Base-by-base conservation (phyloP, 2,329 filamentous ascomycete genomes). In the Fusarium sulawesiense region DNA sequence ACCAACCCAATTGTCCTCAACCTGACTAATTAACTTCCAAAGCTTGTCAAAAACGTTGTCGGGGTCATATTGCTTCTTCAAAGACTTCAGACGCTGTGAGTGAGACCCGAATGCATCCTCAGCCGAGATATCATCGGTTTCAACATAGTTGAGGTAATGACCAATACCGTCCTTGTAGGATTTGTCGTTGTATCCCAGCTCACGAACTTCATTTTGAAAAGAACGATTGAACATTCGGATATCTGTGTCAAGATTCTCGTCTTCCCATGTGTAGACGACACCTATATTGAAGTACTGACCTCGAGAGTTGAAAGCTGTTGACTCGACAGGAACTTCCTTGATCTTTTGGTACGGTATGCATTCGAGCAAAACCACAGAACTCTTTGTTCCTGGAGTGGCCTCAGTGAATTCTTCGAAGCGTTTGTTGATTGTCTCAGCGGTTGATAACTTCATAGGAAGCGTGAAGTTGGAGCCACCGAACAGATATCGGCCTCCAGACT, bases 401-500 rank as follows among this genome's bases (percentile, higher is more conserved):
- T 73, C 69, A 11, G 64, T 30, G 34, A 75, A 74, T 5, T 30
- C 55, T 9, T 51, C 29, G 42, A 75, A 73, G 18, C 54, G 37
- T 27, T 75, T 57, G 3, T 63, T 56, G 21, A 75, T 73, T 6
- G 62, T 29, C 44, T 74, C 65, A 0, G 70, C 73, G 6, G 73
- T 74, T 13, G 71, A 73, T 3, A 74, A 37, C 46, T 70, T 51
- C 23, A 85, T 71, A 0, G 83, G 83, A 6, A 79, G 74, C 9
- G 80, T 78, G 66, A 82, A 82, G 54, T 82, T 84, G 12, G 82
- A 76, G 0, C 83, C 83, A 57, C 84, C 83, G 61, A 83, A 75
- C 9, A 76, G 62, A 51, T 78, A 80, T 6, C 81, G 78, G 46
- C 77, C 78, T 4, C 82, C 78, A n/a, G 80, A 75, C 1, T 76